Percentiles rank a stretch among this genome's conserved stretches.
phyloP scores from a whole-genome alignment of 257 asterid genomes.

The Solanum medicagineum region DNA sequence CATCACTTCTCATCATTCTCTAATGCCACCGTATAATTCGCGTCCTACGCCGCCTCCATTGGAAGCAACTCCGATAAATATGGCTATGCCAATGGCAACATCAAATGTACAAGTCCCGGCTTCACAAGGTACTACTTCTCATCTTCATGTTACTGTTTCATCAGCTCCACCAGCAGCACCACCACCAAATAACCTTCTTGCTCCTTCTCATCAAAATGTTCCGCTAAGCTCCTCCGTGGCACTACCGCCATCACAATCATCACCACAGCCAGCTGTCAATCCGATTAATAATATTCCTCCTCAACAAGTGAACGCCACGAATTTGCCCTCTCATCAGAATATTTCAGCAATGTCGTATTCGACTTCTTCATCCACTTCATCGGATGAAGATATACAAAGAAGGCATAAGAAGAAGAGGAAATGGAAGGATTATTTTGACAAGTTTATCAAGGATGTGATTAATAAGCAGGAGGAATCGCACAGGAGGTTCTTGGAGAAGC shows the following conservation, averaged over 20 bases:
- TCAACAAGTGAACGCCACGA: neutral
- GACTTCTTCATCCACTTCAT: constrained; percentile 70
- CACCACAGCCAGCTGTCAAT: constrained; percentile 1
- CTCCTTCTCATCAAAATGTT: neutral
- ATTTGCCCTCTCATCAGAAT: constrained; percentile 2
- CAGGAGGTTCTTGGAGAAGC: constrained; percentile 47
- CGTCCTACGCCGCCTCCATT: constrained; percentile 30
- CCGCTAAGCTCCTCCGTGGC: neutral
- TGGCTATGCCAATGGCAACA: neutral
- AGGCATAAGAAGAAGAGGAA: constrained; percentile 60
- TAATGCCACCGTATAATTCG: neutral
- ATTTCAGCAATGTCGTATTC: constrained; percentile 27
- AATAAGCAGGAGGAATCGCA: constrained; percentile 82
- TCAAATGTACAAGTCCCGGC: constrained; percentile 2
- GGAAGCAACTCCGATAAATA: constrained; percentile 12
- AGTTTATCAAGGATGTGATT: constrained; percentile 48
- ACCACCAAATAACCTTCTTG: constrained; percentile 11
- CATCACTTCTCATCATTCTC: constrained; percentile 5
- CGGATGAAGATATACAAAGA: constrained; percentile 67
- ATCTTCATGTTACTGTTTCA: constrained; percentile 35
- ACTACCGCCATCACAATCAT: neutral
- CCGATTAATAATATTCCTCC: constrained; percentile 1
- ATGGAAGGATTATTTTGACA: constrained; percentile 67
- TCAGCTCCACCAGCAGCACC: constrained; percentile 28
- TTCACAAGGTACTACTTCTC: constrained; percentile 9